These are phyloP conservation scores for Salix arbutifolia DNA, from an alignment of 345 rosid species.

Conservation along the genomic window DNA sequence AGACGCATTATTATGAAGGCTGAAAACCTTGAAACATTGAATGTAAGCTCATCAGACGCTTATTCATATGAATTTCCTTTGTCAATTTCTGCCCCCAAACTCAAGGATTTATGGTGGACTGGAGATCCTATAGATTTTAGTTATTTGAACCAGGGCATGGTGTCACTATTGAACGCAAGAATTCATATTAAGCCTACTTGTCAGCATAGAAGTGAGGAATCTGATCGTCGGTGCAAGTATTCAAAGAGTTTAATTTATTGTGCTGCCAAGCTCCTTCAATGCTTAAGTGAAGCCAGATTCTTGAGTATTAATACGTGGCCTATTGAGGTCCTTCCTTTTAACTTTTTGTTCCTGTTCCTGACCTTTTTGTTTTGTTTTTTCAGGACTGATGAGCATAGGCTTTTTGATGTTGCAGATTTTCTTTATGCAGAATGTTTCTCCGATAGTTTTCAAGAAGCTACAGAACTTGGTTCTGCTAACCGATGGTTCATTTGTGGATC, in stretches of 20 bases:
- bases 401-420: not conserved
- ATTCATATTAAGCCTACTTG: constrained; percentile 11
- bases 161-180: constrained; percentile 5
- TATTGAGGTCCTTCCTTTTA: constrained; percentile 12
- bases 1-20: not conserved
- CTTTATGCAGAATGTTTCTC: constrained; percentile 14
- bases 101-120: constrained; percentile 6
- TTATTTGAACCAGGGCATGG: constrained; percentile 3
- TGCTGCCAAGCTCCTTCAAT: constrained; percentile 8
- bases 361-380: too few species aligned
- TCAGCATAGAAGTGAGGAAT: constrained; percentile 6
- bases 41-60: constrained; percentile 1
- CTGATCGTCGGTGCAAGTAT: constrained; percentile 9
- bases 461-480: not conserved
- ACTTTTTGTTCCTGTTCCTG: not conserved
- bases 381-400: not conserved
- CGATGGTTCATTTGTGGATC: not conserved
- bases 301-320: constrained; percentile 14
- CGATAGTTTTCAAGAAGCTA: constrained; percentile 3
- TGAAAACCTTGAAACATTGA: not conserved
- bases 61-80: constrained; percentile 1
- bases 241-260: constrained; percentile 11
- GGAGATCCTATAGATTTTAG: constrained; percentile 17
- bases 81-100: constrained; percentile 1
- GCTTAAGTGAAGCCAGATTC: constrained; percentile 7